Evolutionary conservation across 176 grass and related monocot species (phyloP).

Genomic region (Aegilops tauschii): DNA sequence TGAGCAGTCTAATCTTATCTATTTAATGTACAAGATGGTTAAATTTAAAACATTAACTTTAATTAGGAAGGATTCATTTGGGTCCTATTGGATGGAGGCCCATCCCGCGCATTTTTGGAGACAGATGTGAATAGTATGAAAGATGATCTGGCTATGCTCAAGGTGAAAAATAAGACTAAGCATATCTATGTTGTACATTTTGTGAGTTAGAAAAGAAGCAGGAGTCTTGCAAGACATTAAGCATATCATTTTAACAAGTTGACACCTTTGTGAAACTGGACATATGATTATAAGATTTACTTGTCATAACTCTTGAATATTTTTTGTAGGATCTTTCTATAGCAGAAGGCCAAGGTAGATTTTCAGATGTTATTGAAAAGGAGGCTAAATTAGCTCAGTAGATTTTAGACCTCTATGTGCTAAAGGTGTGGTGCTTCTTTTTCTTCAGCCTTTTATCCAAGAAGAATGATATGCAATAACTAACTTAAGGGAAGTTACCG

Average conservation of each 20-base stretch:
- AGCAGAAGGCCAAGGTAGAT: slow-evolving; percentile 88
- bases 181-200: slow-evolving; percentile 8
- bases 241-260: slow-evolving; percentile 13
- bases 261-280: not conserved
- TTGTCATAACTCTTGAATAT: slow-evolving; percentile 12
- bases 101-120: slow-evolving; percentile 72
- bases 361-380: slow-evolving; percentile 61
- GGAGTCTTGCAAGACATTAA: not conserved
- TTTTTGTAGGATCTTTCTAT: slow-evolving; percentile 84
- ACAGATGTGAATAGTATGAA: slow-evolving; percentile 70
- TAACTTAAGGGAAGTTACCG: slow-evolving; percentile 13
- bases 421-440: slow-evolving; percentile 57
- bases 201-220: slow-evolving; percentile 9
- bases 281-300: slow-evolving; percentile 13
- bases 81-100: slow-evolving; percentile 88
- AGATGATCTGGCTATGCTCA: slow-evolving; percentile 68
- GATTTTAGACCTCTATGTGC: slow-evolving; percentile 70
- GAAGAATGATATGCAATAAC: not conserved
- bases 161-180: slow-evolving; percentile 48
- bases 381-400: slow-evolving; percentile 64
- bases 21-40: not conserved
- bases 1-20: not conserved
- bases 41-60: slow-evolving; percentile 9
- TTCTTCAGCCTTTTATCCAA: slow-evolving; percentile 16
- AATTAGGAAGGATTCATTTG: slow-evolving; percentile 73